Conservation (phyloP, 2,329 filamentous ascomycete species). For the Colletotrichum tanaceti region DNA sequence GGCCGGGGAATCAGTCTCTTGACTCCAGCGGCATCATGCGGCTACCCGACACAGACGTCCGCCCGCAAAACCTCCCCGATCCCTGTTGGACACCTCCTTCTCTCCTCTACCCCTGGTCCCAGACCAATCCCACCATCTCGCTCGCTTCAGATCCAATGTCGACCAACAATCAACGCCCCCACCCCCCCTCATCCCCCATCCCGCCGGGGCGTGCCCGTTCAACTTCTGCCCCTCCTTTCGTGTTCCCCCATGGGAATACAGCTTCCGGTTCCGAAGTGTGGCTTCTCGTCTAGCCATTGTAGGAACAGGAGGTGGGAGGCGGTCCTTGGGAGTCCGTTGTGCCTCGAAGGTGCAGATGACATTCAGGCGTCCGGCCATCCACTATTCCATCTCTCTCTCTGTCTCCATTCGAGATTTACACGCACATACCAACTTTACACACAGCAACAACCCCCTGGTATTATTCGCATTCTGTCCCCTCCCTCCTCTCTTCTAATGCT, state of each 20-base stretch:
- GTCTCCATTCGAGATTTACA: background rate
- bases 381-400: background rate
- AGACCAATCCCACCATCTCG: constrained; percentile 4
- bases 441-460: background rate
- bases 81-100: too few relatives aligned
- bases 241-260: background rate
- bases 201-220: background rate
- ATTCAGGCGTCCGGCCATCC: background rate
- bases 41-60: constrained; percentile 30
- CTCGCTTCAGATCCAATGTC: background rate
- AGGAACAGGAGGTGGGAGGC: background rate
- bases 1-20: background rate
- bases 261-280: background rate
- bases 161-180: background rate
- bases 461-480: background rate
- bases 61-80: background rate
- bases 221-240: constrained; percentile 2
- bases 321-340: background rate
- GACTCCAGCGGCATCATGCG: constrained; percentile 17
- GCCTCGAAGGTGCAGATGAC: background rate
- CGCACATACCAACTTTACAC: background rate
- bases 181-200: too few relatives aligned
- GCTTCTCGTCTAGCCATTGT: too few relatives aligned
- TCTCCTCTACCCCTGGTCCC: background rate
- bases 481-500: background rate